Percentiles rank a stretch among this genome's conserved stretches.
Evolutionary conservation across 2,329 filamentous ascomycete genomes (phyloP).

Genomic region (Penicillium sp.): DNA sequence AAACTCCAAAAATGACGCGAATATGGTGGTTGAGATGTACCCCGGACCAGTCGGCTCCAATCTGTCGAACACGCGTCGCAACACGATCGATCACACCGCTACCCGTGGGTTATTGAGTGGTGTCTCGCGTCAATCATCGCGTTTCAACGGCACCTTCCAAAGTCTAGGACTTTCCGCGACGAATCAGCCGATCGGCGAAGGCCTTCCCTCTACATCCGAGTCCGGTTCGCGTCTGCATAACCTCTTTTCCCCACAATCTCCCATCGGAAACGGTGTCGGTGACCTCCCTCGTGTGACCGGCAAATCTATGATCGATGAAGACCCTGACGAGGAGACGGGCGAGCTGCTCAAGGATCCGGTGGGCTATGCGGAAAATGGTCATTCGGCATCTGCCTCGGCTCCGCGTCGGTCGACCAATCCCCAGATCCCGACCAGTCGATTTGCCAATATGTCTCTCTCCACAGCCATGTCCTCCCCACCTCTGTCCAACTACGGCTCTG

Average conservation of each 20-base stretch:
- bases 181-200: conserved; percentile 53
- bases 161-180: conserved; percentile 61
- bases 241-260: conserved; percentile 66
- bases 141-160: conserved; percentile 66
- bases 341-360: conserved; percentile 66
- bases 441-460: conserved; percentile 72
- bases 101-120: conserved; percentile 38
- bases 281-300: conserved; percentile 59
- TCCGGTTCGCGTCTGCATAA: conserved; percentile 55
- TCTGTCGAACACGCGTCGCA: conserved; percentile 47
- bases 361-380: conserved; percentile 72
- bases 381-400: conserved; percentile 44
- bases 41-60: conserved; percentile 43
- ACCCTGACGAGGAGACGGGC: conserved; percentile 66
- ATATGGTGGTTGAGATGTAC: conserved; percentile 60
- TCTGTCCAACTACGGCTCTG: conserved; percentile 57
- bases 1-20: conserved; percentile 64
- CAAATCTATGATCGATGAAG: conserved; percentile 67
- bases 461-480: conserved; percentile 65
- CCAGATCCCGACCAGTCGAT: conserved; percentile 69
- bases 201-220: conserved; percentile 56
- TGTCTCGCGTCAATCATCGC: conserved; percentile 57
- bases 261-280: conserved; percentile 58
- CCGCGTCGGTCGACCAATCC: conserved; percentile 72
- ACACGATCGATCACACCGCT: conserved; percentile 58